Evolutionary conservation across 768 basidiomycete species (phyloP).

Genomic region (Dioszegia hungarica): DNA sequence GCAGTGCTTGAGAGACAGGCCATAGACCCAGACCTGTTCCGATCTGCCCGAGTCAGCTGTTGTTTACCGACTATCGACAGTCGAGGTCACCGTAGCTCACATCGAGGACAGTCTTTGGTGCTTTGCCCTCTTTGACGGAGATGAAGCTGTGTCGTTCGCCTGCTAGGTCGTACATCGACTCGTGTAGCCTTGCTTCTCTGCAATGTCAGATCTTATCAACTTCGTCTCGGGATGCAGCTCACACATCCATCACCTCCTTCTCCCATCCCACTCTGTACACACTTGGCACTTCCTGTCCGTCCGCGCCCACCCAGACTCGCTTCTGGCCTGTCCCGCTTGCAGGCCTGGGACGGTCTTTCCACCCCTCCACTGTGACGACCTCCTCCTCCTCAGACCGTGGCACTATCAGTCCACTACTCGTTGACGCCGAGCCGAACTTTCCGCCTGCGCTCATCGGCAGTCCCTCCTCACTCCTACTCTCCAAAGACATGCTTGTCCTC

Average conservation of each 20-base stretch:
- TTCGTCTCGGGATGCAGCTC: conserved; percentile 7
- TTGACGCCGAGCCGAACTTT: not conserved
- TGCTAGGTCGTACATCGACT: conserved; percentile 28
- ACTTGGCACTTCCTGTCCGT: conserved; percentile 7
- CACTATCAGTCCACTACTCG: not conserved
- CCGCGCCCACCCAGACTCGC: conserved; percentile 24
- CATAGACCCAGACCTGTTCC: conserved; percentile 43
- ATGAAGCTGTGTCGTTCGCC: conserved; percentile 31
- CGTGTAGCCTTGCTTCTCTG: conserved; percentile 42
- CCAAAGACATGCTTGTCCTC: not conserved
- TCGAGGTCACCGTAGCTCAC: conserved; percentile 13
- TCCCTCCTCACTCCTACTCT: not conserved
- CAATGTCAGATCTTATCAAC: conserved; percentile 1
- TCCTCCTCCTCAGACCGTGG: not conserved
- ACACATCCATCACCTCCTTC: conserved; percentile 43
- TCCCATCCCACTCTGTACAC: conserved; percentile 42
- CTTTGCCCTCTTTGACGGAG: conserved; percentile 8
- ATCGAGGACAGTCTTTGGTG: conserved; percentile 37
- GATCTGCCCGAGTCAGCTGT: conserved; percentile 19
- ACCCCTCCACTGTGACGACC: conserved; percentile 9
- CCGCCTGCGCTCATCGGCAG: too few species aligned
- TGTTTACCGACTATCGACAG: not conserved
- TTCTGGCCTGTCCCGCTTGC: conserved; percentile 11
- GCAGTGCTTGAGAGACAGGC: conserved; percentile 42
- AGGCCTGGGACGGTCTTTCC: conserved; percentile 15